Base-by-base conservation (phyloP, 495 filamentous ascomycete genomes). In the Hyaloscypha bicolor region DNA sequence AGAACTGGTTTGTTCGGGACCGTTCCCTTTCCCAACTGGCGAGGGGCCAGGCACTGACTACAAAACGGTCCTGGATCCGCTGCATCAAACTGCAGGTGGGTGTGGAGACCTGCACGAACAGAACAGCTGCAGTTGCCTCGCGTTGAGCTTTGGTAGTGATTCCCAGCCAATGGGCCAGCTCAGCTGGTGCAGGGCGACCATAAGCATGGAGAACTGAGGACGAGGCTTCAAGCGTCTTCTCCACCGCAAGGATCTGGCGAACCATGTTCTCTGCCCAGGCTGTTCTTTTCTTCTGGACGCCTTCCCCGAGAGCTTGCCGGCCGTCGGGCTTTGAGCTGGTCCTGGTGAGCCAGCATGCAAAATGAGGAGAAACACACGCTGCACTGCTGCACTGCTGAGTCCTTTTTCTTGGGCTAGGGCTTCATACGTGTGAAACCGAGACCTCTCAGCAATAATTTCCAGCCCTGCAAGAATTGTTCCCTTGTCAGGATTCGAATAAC, bases 381-480 rank as follows among this genome's bases (percentile, higher is more conserved):
- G 35, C 35, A 37, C 35, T 25, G 25, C 25, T 25, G 35, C 16
- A 12, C 42, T 48, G 6, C 42, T n/a, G n/a, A 48, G 42, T 48
- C 42, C 42, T 48, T 48, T 48, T 48, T 48, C 42, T 48, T 48
- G 51, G 63, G 63, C 55, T 32, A 35, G 51, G 55, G 55, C 22
- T 52, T 37, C 63, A 60, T 45, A 33, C 55, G 56, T 65, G 56
- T 59, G 63, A 65, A 58, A 65, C 51, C 53, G 31, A 52, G 63
- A 37, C n/a, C 16, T 59, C 21, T 65, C 56, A 67, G 16, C 16
- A 48, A 48, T 19, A 48, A 67, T 61, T 31, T 67, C 64, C 58
- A 67, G 64, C 64, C 64, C 64, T 67, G 64, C 22, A 61, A 48
- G 29, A 61, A 37, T 0, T 63, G 61, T 33, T 35, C 25, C 63